Percentiles rank a stretch among this genome's conserved stretches.
These are phyloP conservation scores for Aurinia saxatilis DNA, from an alignment of 345 rosid genomes.

Conservation along the genomic window DNA sequence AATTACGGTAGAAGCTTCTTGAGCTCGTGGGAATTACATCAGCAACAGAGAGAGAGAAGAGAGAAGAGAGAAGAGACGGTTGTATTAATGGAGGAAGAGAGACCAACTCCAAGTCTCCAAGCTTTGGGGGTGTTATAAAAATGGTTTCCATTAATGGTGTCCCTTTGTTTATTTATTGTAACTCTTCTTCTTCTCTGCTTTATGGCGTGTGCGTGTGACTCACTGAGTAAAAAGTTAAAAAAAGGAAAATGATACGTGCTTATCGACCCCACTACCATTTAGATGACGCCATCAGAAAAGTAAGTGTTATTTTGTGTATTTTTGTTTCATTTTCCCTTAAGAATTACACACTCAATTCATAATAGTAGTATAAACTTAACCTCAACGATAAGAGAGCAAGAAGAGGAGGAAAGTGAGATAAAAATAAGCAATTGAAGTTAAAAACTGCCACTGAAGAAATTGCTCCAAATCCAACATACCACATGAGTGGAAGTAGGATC, in stretches of 20 bases:
- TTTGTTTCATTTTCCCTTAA: neutral
- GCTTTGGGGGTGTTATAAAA: neutral
- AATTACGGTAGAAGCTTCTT: neutral
- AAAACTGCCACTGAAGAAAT: too few relatives aligned
- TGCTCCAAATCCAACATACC: too few relatives aligned
- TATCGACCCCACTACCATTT: conserved; percentile 14
- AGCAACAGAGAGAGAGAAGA: conserved; percentile 9
- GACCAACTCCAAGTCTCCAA: neutral
- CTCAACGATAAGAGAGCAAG: too few relatives aligned
- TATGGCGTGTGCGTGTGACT: neutral
- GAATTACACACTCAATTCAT: too few relatives aligned
- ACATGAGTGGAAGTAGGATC: too few relatives aligned
- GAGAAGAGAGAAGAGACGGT: neutral
- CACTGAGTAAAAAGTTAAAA: neutral
- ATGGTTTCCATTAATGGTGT: too few relatives aligned
- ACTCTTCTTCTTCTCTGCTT: neutral
- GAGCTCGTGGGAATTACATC: conserved; percentile 26
- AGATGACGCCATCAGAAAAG: conserved; percentile 3
- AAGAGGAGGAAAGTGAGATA: too few relatives aligned
- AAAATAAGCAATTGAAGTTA: too few relatives aligned
- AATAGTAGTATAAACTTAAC: too few relatives aligned
- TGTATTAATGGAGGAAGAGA: conserved; percentile 18
- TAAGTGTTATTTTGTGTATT: neutral
- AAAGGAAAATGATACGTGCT: neutral
- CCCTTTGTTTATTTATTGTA: too few relatives aligned